These are phyloP conservation scores for Zasmidium citrigriseum DNA, from an alignment of 2,329 filamentous ascomycete genomes.

Conservation along the genomic window DNA sequence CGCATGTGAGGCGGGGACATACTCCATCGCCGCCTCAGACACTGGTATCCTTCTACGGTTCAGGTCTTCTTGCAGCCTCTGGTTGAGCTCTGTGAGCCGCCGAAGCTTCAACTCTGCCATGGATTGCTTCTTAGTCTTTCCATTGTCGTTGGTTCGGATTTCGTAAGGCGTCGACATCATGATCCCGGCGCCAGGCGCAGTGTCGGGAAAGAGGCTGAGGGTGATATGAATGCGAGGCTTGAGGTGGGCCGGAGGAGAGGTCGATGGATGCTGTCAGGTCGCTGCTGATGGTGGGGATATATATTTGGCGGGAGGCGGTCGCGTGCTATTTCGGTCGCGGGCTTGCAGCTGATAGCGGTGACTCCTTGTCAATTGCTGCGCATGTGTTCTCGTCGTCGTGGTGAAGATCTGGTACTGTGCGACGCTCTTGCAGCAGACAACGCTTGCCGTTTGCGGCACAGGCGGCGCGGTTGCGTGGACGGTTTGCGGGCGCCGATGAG, in stretches of 20 bases:
- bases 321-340: slow-evolving; percentile 1
- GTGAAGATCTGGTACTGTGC: slow-evolving; percentile 19
- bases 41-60: slow-evolving; percentile 95
- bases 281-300: not conserved
- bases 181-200: slow-evolving; percentile 4
- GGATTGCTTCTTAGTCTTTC: slow-evolving; percentile 94
- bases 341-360: not conserved
- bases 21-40: slow-evolving; percentile 76
- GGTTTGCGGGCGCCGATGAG: not conserved
- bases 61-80: slow-evolving; percentile 90
- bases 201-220: slow-evolving; percentile 4
- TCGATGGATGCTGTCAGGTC: not conserved
- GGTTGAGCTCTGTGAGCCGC: slow-evolving; percentile 94
- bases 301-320: not conserved
- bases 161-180: slow-evolving; percentile 65
- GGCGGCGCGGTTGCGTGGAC: slow-evolving; percentile 5
- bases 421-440: slow-evolving; percentile 12
- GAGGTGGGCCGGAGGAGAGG: slow-evolving; percentile 1
- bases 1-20: slow-evolving; percentile 26
- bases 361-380: slow-evolving; percentile 7
- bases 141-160: slow-evolving; percentile 64
- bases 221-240: slow-evolving; percentile 17
- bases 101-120: slow-evolving; percentile 98
- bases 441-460: not conserved
- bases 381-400: slow-evolving; percentile 16